phyloP scores from a whole-genome alignment of 2,329 filamentous ascomycete genomes.

The Botryotinia narcissicola region DNA sequence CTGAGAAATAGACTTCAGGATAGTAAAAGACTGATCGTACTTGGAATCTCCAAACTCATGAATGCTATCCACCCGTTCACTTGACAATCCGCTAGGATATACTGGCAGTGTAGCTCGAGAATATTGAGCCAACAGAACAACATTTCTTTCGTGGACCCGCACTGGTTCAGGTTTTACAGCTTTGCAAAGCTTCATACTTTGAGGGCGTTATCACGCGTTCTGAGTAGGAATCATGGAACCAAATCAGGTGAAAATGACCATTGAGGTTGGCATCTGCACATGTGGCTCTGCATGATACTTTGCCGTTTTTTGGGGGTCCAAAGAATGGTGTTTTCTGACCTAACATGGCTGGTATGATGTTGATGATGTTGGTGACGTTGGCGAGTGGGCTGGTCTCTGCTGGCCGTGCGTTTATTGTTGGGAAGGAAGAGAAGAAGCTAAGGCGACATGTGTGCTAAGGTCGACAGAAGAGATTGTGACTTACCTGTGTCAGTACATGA shows the following conservation, averaged over 20 bases:
- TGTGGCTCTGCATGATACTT: conserved; percentile 51
- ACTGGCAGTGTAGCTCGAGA: conserved; percentile 50
- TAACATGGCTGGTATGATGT: background rate
- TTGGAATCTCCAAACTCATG: background rate
- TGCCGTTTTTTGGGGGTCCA: conserved; percentile 41
- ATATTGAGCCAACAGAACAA: conserved; percentile 50
- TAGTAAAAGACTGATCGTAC: no score
- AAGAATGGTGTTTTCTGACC: background rate
- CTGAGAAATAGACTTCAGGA: background rate
- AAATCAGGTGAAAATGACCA: conserved; percentile 39
- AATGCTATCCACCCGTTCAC: background rate
- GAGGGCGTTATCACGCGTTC: conserved; percentile 37
- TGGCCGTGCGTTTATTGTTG: conserved; percentile 28
- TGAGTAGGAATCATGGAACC: conserved; percentile 32
- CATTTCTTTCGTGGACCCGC: conserved; percentile 52
- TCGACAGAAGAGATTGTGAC: background rate
- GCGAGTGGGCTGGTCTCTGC: conserved; percentile 23
- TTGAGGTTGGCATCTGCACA: conserved; percentile 25
- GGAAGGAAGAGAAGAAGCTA: conserved; percentile 24
- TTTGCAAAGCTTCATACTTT: conserved; percentile 48
- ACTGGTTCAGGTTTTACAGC: conserved; percentile 52
- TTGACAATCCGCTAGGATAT: conserved; percentile 37
- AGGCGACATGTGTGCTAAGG: conserved; percentile 3
- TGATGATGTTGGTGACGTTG: background rate
- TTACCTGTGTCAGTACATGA: background rate